These are phyloP conservation scores for Litsea cubeba DNA, from an alignment of 164 flowering plant species.

Conservation along the genomic window DNA sequence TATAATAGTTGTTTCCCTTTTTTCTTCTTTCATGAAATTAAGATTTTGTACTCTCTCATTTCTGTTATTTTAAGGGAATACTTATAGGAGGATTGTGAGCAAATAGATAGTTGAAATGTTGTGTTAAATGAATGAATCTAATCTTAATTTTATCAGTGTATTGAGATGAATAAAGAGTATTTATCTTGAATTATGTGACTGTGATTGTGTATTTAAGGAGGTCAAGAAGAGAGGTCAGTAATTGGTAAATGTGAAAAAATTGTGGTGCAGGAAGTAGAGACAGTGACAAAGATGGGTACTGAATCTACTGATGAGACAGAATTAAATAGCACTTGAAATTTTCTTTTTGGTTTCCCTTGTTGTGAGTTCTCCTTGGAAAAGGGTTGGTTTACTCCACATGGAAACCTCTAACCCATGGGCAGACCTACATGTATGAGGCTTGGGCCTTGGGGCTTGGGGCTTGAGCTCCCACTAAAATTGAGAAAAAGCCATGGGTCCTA, in stretches of 20 bases:
- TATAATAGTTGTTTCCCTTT: slow-evolving; percentile 2
- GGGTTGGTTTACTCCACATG: too few relatives aligned
- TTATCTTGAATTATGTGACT: slow-evolving; percentile 2
- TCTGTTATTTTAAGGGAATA: neutral
- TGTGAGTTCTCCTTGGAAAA: neutral
- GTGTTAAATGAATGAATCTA: neutral
- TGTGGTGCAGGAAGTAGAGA: slow-evolving; percentile 6
- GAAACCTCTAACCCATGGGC: too few relatives aligned
- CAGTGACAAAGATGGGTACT: neutral
- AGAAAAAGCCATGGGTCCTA: too few relatives aligned
- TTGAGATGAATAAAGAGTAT: neutral
- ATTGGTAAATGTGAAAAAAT: slow-evolving; percentile 5
- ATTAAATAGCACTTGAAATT: neutral
- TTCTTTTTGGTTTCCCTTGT: neutral
- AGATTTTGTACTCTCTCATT: neutral
- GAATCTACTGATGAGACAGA: neutral
- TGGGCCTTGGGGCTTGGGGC: too few relatives aligned
- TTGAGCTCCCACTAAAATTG: too few relatives aligned
- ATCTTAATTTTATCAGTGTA: neutral
- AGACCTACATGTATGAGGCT: too few relatives aligned
- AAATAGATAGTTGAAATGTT: neutral
- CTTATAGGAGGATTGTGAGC: neutral
- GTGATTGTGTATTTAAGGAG: slow-evolving; percentile 13
- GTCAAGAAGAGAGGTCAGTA: neutral
- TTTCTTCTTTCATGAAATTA: neutral